Base-by-base conservation (phyloP, 495 filamentous ascomycete species). In the Talaromyces liani region DNA sequence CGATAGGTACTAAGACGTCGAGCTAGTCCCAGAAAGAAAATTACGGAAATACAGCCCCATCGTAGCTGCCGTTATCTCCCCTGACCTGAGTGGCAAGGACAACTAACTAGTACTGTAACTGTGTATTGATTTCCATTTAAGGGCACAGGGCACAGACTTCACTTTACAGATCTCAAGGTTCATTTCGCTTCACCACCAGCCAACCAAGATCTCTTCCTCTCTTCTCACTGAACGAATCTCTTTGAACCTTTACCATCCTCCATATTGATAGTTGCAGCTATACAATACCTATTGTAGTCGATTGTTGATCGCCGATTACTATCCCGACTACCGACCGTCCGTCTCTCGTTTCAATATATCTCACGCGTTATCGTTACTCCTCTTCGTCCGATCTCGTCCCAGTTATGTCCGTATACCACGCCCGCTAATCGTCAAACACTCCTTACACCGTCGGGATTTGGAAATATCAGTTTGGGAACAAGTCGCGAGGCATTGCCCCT, bases 341-440 rank as follows among this genome's bases (percentile, higher is more conserved):
- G 18, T 49, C 45, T 20, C 18, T 49, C 54, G 54, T 57, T 25
- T 57, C 31, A 14, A 27, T 29, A 57, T 2, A n/a, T 24, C 2
- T 33, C 18, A 18, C n/a, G 10, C 22, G 33, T n/a, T 57, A 20
- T 33, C n/a, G 16, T 57, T 57, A 12, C 25, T 49, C 45, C 36
- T 41, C 36, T 41, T 16, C 36, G 14, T 16, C 36, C 36, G 36
- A 12, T 29, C 53, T 29, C 22, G 18, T 31, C 34, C 56, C 29
- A 59, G 57, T 22, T 22, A 59, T 59, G 57, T 59, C 57, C 31
- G 57, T 41, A 29, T 39, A 39, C 29, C 57, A 59, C 57, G 34
- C 33, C 41, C 57, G 29, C 34, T 59, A 39, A 24, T 24, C 22
- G 22, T 24, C 22, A 24, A 24, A 27, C 18, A 12, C 45, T 18